phyloP scores from a whole-genome alignment of 2,329 filamentous ascomycete genomes.

The Apiospora malaysiana region DNA sequence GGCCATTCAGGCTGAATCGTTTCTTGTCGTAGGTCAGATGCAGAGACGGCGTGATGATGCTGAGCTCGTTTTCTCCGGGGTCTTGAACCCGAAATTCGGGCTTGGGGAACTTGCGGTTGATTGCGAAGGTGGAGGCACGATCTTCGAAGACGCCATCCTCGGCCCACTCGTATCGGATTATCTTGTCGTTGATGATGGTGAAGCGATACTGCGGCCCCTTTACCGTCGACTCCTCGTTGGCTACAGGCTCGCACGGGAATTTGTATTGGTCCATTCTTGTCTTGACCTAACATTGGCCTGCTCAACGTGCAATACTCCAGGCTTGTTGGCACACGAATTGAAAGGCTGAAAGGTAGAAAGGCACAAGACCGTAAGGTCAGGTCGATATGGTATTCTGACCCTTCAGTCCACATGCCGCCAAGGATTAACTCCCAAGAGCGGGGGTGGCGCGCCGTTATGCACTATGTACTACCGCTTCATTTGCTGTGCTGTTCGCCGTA shows the following conservation, averaged over 20 bases:
- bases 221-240: constrained; percentile 52
- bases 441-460: background rate
- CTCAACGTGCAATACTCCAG: background rate
- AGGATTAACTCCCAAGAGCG: background rate
- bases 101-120: constrained; percentile 56
- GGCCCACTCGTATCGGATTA: constrained; percentile 68
- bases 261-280: constrained; percentile 41
- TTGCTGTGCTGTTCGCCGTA: background rate
- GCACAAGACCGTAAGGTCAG: background rate
- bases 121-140: constrained; percentile 64
- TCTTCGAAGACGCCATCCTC: constrained; percentile 66
- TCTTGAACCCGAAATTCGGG: constrained; percentile 53
- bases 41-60: constrained; percentile 61
- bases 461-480: background rate
- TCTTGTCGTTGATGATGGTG: constrained; percentile 60
- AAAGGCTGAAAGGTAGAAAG: background rate
- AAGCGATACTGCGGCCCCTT: constrained; percentile 61
- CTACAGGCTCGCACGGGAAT: constrained; percentile 49
- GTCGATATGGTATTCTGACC: background rate
- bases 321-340: background rate
- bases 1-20: constrained; percentile 56
- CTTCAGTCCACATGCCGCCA: background rate
- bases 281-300: no score
- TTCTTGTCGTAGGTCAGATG: constrained; percentile 66
- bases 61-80: constrained; percentile 50